Percentiles rank a stretch among this genome's conserved stretches.
phyloP scores from a whole-genome alignment of 2,329 filamentous ascomycete genomes.

The Spiromastix sp. region DNA sequence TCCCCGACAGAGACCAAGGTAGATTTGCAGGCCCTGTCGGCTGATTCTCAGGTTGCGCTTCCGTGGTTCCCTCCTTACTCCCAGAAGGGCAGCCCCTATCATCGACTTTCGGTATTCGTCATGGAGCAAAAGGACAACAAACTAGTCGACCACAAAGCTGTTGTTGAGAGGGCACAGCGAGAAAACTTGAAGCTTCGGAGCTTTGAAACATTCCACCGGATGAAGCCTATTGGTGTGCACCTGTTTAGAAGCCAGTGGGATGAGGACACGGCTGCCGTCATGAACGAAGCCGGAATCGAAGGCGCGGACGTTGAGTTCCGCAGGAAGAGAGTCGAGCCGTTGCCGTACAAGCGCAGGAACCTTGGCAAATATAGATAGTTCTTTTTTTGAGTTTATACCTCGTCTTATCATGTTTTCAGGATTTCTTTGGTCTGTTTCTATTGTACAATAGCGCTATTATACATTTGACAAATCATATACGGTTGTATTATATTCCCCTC shows the following conservation, averaged over 20 bases:
- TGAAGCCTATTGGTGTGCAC: conserved; percentile 68
- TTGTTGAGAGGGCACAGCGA: conserved; percentile 43
- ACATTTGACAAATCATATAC: conserved; percentile 6
- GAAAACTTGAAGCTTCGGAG: conserved; percentile 66
- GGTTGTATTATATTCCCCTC: background rate
- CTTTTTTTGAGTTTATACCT: conserved; percentile 9
- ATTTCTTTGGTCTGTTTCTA: conserved; percentile 24
- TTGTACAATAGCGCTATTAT: conserved; percentile 25
- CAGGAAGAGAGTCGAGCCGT: conserved; percentile 60
- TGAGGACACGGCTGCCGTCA: conserved; percentile 73
- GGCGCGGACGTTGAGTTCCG: conserved; percentile 79
- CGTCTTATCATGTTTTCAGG: conserved; percentile 9
- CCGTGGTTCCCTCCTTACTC: conserved; percentile 81
- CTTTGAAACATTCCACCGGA: conserved; percentile 58
- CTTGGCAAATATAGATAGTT: conserved; percentile 34
- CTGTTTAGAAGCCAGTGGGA: conserved; percentile 90
- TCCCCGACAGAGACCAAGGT: conserved; percentile 51
- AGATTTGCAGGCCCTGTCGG: conserved; percentile 52
- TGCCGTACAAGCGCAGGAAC: conserved; percentile 54
- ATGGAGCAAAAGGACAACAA: conserved; percentile 63
- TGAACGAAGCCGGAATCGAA: conserved; percentile 64
- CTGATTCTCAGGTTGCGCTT: conserved; percentile 55
- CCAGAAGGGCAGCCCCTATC: conserved; percentile 84
- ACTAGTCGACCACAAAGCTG: conserved; percentile 46
- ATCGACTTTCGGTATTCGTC: conserved; percentile 74